These are phyloP conservation scores for Dovyalis caffra DNA, from an alignment of 345 rosid species.

Conservation along the genomic window DNA sequence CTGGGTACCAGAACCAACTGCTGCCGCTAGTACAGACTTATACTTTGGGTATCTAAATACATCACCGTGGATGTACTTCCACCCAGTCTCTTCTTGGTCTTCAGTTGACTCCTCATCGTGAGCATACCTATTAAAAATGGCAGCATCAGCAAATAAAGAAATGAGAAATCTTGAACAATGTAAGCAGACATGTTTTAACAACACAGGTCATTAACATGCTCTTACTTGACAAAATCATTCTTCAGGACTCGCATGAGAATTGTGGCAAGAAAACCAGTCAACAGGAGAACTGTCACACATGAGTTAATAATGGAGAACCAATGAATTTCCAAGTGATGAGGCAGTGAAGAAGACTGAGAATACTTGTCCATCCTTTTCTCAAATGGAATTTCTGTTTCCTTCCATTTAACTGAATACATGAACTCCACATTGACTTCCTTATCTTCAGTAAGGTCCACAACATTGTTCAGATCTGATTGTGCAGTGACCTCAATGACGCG, in stretches of 20 bases:
- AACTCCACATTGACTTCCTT: slow-evolving; percentile 31
- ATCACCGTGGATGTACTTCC: slow-evolving; percentile 38
- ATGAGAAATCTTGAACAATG: background rate
- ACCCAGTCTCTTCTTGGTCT: slow-evolving; percentile 37
- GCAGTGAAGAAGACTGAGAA: slow-evolving; percentile 28
- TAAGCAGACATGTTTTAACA: background rate
- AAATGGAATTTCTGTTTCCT: slow-evolving; percentile 27
- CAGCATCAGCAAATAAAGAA: background rate
- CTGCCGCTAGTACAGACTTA: slow-evolving; percentile 31
- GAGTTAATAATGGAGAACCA: slow-evolving; percentile 37
- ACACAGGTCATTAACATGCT: background rate
- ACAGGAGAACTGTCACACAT: slow-evolving; percentile 33
- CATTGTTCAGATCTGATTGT: slow-evolving; percentile 18
- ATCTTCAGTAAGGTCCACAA: slow-evolving; percentile 30
- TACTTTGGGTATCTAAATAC: slow-evolving; percentile 31
- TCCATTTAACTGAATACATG: slow-evolving; percentile 30
- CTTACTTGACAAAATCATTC: slow-evolving; percentile 35
- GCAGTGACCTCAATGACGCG: slow-evolving; percentile 26
- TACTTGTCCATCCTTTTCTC: slow-evolving; percentile 38
- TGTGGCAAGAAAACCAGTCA: slow-evolving; percentile 36
- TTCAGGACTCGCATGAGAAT: slow-evolving; percentile 36
- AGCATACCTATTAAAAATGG: slow-evolving; percentile 18
- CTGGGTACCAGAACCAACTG: slow-evolving; percentile 34
- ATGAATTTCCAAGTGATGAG: slow-evolving; percentile 35
- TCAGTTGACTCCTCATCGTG: slow-evolving; percentile 34